phyloP scores from a whole-genome alignment of 192 early-diverging fungal genomes.

The Linderina pennispora region DNA sequence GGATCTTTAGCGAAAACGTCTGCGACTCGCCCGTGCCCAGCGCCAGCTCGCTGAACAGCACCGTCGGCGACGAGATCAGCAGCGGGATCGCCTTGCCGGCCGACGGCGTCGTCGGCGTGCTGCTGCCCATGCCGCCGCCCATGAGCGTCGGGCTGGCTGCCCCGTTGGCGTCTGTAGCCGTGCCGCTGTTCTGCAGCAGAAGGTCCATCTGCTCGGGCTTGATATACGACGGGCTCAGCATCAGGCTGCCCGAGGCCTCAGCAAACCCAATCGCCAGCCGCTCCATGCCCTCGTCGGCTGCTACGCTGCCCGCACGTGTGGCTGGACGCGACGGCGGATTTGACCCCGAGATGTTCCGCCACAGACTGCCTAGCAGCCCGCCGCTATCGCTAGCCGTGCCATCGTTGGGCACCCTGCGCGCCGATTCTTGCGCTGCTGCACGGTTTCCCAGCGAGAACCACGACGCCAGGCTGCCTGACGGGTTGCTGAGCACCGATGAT shows the following conservation, averaged over 20 bases:
- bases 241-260: conserved; percentile 34
- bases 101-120: conserved; percentile 13
- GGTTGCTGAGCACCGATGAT: conserved; percentile 31
- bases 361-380: conserved; percentile 36
- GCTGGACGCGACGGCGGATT: conserved; percentile 13
- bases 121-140: conserved; percentile 35
- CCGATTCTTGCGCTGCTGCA: no score
- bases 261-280: conserved; percentile 39
- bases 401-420: conserved; percentile 11
- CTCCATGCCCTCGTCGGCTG: conserved; percentile 18
- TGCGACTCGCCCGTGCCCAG: conserved; percentile 41
- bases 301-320: conserved; percentile 8
- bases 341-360: conserved; percentile 31
- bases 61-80: conserved; percentile 24
- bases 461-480: conserved; percentile 25
- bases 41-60: conserved; percentile 42
- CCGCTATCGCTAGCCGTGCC: conserved; percentile 30
- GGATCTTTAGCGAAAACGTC: conserved; percentile 34
- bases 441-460: conserved; percentile 29
- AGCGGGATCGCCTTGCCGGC: conserved; percentile 24
- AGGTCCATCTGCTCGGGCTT: conserved; percentile 39
- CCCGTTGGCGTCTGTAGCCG: conserved; percentile 1
- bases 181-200: conserved; percentile 25
- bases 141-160: conserved; percentile 9
- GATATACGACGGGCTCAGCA: conserved; percentile 24